A percentile compares a stretch with the other conserved stretches of the same genome.
phyloP scores from a whole-genome alignment of 176 grass and related monocot genomes.

The Miscanthus lutarioriparius region DNA sequence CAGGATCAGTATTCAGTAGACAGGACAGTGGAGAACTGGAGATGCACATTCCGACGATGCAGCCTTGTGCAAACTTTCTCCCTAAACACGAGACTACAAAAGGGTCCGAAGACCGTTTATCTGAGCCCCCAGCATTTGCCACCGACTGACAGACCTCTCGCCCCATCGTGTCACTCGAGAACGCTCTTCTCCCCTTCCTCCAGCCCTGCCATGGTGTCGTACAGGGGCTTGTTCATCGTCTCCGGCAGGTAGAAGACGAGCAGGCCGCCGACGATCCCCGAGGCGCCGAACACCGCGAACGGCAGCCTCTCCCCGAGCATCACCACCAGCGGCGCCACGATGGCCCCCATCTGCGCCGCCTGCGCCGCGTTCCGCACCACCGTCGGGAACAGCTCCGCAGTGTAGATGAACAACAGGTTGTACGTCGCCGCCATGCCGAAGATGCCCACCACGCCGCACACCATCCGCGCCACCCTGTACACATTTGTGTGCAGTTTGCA shows the following conservation, averaged over 20 bases:
- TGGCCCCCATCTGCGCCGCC: slow-evolving; percentile 66
- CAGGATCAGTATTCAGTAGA: no score
- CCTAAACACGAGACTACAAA: neutral
- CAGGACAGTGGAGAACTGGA: no score
- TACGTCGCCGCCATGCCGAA: slow-evolving; percentile 84
- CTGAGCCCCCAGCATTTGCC: neutral
- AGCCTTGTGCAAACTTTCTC: no score
- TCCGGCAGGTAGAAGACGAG: slow-evolving; percentile 67
- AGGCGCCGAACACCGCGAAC: slow-evolving; percentile 67
- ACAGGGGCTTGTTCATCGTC: slow-evolving; percentile 77
- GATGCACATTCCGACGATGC: no score
- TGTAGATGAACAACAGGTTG: slow-evolving; percentile 79
- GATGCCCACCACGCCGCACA: slow-evolving; percentile 69
- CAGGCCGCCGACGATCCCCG: slow-evolving; percentile 53
- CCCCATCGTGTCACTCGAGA: slow-evolving; percentile 8
- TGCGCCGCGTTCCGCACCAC: slow-evolving; percentile 67
- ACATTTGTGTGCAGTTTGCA: neutral
- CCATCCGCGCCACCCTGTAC: slow-evolving; percentile 52
- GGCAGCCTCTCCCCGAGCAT: slow-evolving; percentile 58
- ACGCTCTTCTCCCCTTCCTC: slow-evolving; percentile 60
- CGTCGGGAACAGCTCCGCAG: slow-evolving; percentile 86
- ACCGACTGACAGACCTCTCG: no score
- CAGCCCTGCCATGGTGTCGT: slow-evolving; percentile 78
- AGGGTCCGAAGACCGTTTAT: neutral
- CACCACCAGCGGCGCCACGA: slow-evolving; percentile 78